Percentiles rank a stretch among this genome's conserved stretches.
phyloP scores from a whole-genome alignment of 139 green algal genomes.

The Nannochloris sp. region DNA sequence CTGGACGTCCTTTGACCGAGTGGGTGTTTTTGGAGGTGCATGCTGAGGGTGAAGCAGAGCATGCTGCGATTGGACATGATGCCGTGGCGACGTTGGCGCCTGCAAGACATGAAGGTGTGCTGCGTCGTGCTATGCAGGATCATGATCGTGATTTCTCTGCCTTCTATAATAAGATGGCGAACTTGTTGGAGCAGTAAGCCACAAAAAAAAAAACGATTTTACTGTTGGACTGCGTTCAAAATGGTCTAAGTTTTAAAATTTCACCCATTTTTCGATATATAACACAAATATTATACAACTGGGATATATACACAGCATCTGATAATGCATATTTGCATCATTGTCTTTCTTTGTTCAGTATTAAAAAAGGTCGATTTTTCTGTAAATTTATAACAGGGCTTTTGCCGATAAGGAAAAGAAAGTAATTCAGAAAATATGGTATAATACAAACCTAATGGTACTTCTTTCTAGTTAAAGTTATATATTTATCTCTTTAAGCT shows the following conservation, averaged over 20 bases:
- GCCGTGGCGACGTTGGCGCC: slow-evolving; percentile 70
- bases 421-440: not conserved
- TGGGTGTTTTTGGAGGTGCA: slow-evolving; percentile 89
- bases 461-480: not conserved
- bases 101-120: slow-evolving; percentile 32
- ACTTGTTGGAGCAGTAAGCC: slow-evolving; percentile 79
- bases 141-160: slow-evolving; percentile 85
- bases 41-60: slow-evolving; percentile 85
- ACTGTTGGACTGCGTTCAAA: too few species aligned
- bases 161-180: slow-evolving; percentile 83
- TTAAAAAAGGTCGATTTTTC: not conserved
- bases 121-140: slow-evolving; percentile 71
- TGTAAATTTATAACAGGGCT: not conserved
- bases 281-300: too few species aligned
- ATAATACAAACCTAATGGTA: not conserved
- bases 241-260: too few species aligned
- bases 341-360: not conserved
- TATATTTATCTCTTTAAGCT: not conserved
- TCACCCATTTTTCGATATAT: too few species aligned
- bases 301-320: not conserved
- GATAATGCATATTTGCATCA: not conserved
- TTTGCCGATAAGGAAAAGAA: not conserved
- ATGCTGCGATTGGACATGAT: slow-evolving; percentile 84
- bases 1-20: slow-evolving; percentile 42
- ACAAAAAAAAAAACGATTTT: too few species aligned